Evolutionary conservation across 148 eudicot species (phyloP), one percentile per base, ranked within the genome.

Genomic region (Amaranthus palmeri): DNA sequence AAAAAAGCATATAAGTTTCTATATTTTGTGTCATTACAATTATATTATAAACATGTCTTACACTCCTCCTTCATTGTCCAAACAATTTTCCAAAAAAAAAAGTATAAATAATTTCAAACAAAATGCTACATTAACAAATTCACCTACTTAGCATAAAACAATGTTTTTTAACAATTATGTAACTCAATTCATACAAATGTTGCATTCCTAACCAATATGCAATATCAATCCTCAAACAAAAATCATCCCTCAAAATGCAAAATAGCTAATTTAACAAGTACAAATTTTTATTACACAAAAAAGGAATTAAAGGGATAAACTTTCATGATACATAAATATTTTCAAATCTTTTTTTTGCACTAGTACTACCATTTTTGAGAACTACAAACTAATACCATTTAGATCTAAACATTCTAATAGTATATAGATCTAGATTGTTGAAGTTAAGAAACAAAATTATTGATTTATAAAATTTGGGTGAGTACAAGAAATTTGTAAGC

Each of bases 41-140:
- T 3, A 4, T 60, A 12, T 58, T 51, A 7, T 40, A 8, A 47
- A 45, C 68, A 64, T 45, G 52, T 36, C 51, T 5, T 0, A 64
- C 36, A 64, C 51, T 45, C 67, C 40, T 64, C 14, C 48, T n/a
- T 64, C 52, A 64, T 64, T 45, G 41, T 46, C 54, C 36, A 47
- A 8, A 17, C 10, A 63, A 63, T 4, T 47, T 47, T 25, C 8
- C 15, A 65, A 8, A 4, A 65, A 6, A 47, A 46, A 65, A 4
- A 65, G 7, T 10, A 47, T 15, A 65, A 0, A 47, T 15, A 65
- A 0, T 42, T 10, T 1, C 18, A 17, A 47, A 47, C 14, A 25
- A 25, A 25, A 25, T 25, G 36, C 41, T 10, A 65, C 54, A 15
- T 15, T 6, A 65, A 47, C 25, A 65, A 7, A 45, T 45, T 62